Conservation (phyloP, 768 basidiomycete genomes). For the Porpolomopsis calyptriformis region DNA sequence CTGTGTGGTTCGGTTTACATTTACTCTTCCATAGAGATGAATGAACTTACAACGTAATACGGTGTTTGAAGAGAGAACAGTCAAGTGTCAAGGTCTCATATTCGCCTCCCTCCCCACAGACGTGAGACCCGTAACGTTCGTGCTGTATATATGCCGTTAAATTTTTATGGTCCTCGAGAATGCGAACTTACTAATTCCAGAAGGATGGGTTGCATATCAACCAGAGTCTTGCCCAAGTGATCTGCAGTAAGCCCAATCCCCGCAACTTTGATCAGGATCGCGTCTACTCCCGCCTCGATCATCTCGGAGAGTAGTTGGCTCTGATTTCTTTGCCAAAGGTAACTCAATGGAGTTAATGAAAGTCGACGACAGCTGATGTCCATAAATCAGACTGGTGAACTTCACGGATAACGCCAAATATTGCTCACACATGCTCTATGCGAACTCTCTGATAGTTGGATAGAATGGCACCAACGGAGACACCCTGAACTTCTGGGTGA, state of each 20-base stretch:
- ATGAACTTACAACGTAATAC: slow-evolving; percentile 54
- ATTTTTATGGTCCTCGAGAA: neutral
- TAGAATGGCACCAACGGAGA: slow-evolving; percentile 92
- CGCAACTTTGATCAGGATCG: slow-evolving; percentile 89
- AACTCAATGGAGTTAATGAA: slow-evolving; percentile 67
- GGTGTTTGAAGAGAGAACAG: slow-evolving; percentile 75
- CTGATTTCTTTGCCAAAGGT: slow-evolving; percentile 93
- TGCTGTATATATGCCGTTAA: slow-evolving; percentile 38
- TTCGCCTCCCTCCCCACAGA: slow-evolving; percentile 97
- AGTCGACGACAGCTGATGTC: slow-evolving; percentile 67
- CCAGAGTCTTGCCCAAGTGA: slow-evolving; percentile 72
- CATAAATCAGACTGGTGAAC: slow-evolving; percentile 1
- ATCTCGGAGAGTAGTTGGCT: slow-evolving; percentile 77
- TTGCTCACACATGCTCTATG: slow-evolving; percentile 88
- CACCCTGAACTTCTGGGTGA: slow-evolving; percentile 75
- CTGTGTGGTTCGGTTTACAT: slow-evolving; percentile 23
- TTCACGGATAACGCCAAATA: neutral
- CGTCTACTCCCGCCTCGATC: slow-evolving; percentile 68
- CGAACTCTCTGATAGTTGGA: slow-evolving; percentile 96
- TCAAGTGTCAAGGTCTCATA: slow-evolving; percentile 92
- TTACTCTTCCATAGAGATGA: neutral
- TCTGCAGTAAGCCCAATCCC: slow-evolving; percentile 75
- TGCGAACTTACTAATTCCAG: slow-evolving; percentile 48
- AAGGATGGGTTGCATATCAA: slow-evolving; percentile 64
- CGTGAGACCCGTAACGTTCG: slow-evolving; percentile 73